Evolutionary conservation across 2,329 filamentous ascomycete species (phyloP).

Genomic region (Penicillium sp.): DNA sequence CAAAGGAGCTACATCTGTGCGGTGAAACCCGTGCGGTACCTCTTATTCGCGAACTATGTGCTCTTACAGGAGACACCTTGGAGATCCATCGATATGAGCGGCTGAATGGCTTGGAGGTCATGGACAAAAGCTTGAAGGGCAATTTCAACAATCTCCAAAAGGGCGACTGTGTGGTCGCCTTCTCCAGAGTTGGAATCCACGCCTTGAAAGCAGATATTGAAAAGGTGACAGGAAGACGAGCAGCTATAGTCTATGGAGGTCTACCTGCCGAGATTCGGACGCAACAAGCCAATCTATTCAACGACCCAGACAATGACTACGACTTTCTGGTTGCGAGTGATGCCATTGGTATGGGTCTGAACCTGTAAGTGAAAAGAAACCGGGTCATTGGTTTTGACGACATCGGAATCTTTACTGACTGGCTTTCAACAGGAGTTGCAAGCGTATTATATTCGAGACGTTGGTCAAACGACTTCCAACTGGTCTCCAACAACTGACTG

Average conservation of each 20-base stretch:
- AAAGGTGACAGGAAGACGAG: constrained; percentile 72
- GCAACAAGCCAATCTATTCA: constrained; percentile 89
- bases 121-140: constrained; percentile 65
- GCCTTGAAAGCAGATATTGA: constrained; percentile 79
- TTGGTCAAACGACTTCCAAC: constrained; percentile 72
- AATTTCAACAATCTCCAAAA: constrained; percentile 73
- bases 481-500: constrained; percentile 61
- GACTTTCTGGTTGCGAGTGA: constrained; percentile 93
- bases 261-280: constrained; percentile 91
- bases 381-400: neutral
- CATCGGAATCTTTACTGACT: constrained; percentile 2
- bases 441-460: constrained; percentile 84
- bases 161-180: constrained; percentile 88
- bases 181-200: constrained; percentile 82
- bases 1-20: constrained; percentile 88
- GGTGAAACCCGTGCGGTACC: constrained; percentile 84
- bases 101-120: constrained; percentile 75
- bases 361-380: constrained; percentile 65
- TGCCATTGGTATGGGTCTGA: constrained; percentile 96
- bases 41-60: constrained; percentile 76
- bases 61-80: constrained; percentile 78
- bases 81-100: constrained; percentile 82
- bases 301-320: constrained; percentile 93
- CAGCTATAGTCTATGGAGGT: constrained; percentile 90
- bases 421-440: constrained; percentile 64